Percentiles rank a stretch among this genome's conserved stretches.
phyloP scores from a whole-genome alignment of 305 asterid species.

The Coffea humblotiana region DNA sequence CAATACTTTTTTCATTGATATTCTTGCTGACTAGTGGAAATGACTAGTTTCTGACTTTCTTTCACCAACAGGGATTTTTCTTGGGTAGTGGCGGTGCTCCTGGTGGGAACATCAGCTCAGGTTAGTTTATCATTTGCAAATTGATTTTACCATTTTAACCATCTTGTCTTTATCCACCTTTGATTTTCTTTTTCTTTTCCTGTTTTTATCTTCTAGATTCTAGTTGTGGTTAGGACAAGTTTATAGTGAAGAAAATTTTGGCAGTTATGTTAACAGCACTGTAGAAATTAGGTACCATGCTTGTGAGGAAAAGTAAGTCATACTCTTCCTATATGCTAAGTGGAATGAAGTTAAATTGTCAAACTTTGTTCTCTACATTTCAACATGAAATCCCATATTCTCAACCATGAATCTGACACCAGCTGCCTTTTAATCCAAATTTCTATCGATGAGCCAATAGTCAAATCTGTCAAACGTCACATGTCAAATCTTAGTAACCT shows the following conservation, averaged over 20 bases:
- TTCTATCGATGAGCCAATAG: conserved; percentile 15
- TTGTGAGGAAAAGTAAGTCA: conserved; percentile 4
- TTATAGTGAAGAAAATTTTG: background rate
- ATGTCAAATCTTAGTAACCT: conserved; percentile 20
- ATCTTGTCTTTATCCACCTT: background rate
- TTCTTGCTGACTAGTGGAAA: background rate
- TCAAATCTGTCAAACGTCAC: conserved; percentile 15
- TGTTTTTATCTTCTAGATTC: too few relatives aligned
- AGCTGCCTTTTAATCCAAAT: conserved; percentile 27
- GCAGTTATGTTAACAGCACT: background rate
- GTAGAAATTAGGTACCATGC: background rate
- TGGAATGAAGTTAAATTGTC: background rate
- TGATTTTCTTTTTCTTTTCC: background rate
- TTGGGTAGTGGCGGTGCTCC: conserved; percentile 72
- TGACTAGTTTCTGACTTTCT: conserved; percentile 14
- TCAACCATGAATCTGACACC: conserved; percentile 20
- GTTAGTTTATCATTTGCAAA: conserved; percentile 39
- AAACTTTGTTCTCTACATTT: background rate
- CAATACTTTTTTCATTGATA: background rate
- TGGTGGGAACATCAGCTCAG: conserved; percentile 75
- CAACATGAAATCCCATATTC: background rate
- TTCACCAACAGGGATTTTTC: conserved; percentile 62
- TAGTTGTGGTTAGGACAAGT: background rate
- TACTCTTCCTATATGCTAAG: conserved; percentile 1
- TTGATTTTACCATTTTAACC: conserved; percentile 1